Percentiles rank a stretch among this genome's conserved stretches.
These are phyloP conservation scores for Umbelopsis sp. DNA, from an alignment of 192 early-diverging fungal species.

Conservation along the genomic window DNA sequence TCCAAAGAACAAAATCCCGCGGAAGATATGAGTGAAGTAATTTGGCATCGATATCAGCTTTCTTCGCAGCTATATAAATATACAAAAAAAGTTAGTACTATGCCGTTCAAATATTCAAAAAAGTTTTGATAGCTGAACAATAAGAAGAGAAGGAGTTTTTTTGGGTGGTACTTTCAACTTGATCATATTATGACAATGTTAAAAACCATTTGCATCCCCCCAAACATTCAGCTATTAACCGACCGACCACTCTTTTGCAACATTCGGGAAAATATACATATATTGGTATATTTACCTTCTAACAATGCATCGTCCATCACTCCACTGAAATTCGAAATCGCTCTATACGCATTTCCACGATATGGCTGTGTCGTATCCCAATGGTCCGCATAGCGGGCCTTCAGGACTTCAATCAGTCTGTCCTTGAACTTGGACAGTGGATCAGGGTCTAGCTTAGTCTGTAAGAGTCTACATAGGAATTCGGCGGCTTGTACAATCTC, in stretches of 20 bases:
- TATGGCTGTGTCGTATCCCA: slow-evolving; percentile 69
- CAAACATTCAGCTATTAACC: neutral
- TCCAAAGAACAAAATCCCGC: slow-evolving; percentile 71
- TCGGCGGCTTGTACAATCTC: slow-evolving; percentile 42
- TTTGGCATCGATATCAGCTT: slow-evolving; percentile 43
- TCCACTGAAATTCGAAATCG: slow-evolving; percentile 71
- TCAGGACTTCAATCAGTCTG: slow-evolving; percentile 52
- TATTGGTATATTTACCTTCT: slow-evolving; percentile 40
- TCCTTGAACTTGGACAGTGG: slow-evolving; percentile 42
- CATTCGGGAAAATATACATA: neutral
- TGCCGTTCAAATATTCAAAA: too few species aligned
- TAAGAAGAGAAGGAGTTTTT: too few species aligned
- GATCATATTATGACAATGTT: too few species aligned
- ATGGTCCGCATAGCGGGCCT: slow-evolving; percentile 64
- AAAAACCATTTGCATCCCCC: neutral
- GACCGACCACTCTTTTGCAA: neutral
- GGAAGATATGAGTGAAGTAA: slow-evolving; percentile 59
- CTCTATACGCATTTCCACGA: slow-evolving; percentile 76
- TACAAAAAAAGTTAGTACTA: neutral
- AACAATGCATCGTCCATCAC: slow-evolving; percentile 62
- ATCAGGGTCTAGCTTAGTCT: slow-evolving; percentile 20
- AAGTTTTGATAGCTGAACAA: too few species aligned
- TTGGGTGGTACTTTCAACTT: too few species aligned
- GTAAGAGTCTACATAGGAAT: slow-evolving; percentile 34
- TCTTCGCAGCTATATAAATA: slow-evolving; percentile 48